Evolutionary conservation across 805 yeast genomes (phyloP), one percentile per base, ranked within the genome.

Genomic region (Wickerhamomyces subpelliculosus): DNA sequence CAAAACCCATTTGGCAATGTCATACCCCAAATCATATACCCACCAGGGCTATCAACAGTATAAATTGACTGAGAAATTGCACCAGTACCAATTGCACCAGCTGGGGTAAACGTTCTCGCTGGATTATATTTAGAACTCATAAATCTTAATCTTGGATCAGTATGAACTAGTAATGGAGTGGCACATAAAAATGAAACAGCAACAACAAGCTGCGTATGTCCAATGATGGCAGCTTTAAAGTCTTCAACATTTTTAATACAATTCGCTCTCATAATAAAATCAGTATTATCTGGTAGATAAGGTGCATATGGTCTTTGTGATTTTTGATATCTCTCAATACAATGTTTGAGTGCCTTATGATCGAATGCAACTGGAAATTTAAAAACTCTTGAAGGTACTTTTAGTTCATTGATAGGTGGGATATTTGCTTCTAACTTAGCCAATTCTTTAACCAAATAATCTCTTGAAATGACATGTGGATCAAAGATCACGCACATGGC

Each of bases 21-120:
- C 56, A 39, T 52, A 35, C 62, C 61, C 61, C 61, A 57, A 34
- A 57, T 45, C 61, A 56, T 52, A 29, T 57, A 57, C 18, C 61
- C 61, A 38, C 61, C 62, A 10, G 61, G 61, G 7, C 58, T 46
- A 31, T 57, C 61, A 32, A 57, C 57, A 2, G 61, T 43, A 37
- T 57, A 52, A 11, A 57, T 48, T 3, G 54, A 44, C 20, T 57
- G 61, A 17, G 51, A 41, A 18, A 55, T 56, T 18, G 54, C 42
- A 24, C 60, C 60, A 13, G 61, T 54, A 18, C 58, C 58, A 31
- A 57, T 40, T 2, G 58, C 54, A 19, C 61, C 61, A 20, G 48
- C 54, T 2, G 61, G 61, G 1, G 62, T 55, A 25, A 49, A 51
- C n/a, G 61, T 55, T 40, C 61, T 44, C 3, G 61, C 52, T 11